Percentiles rank a stretch among this genome's conserved stretches.
Conservation (phyloP, 768 basidiomycete genomes). For the Calvatia gigantea region DNA sequence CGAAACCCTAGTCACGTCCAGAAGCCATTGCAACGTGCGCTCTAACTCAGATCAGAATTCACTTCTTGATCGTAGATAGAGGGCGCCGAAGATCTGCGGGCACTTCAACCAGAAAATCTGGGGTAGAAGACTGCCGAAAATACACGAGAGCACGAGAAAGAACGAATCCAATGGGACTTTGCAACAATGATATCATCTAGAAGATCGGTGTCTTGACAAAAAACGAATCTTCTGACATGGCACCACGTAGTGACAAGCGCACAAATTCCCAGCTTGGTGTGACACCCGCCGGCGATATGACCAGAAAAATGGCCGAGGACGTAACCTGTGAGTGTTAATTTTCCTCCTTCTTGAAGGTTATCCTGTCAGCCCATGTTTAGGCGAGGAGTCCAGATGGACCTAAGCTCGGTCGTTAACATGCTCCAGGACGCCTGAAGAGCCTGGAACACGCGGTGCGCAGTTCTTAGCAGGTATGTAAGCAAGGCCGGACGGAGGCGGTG, state of each 20-base stretch:
- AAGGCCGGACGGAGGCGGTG: neutral
- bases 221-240: neutral
- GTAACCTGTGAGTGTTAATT: neutral
- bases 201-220: neutral
- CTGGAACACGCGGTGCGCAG: neutral
- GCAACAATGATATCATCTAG: neutral
- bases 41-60: no score
- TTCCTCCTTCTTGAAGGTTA: neutral
- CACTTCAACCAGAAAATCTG: no score
- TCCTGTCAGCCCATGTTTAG: neutral
- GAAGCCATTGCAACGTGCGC: neutral
- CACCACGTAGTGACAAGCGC: neutral
- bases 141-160: neutral
- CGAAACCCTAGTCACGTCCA: neutral
- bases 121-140: neutral
- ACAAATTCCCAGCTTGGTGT: neutral
- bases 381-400: neutral
- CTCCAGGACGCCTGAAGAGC: neutral
- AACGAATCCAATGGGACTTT: neutral
- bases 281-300: neutral
- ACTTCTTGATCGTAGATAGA: no score
- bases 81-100: no score
- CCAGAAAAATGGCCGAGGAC: neutral
- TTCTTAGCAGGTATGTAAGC: neutral
- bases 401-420: neutral